Conservation (phyloP, 805 yeast species). For the Starmerella etchellsii region DNA sequence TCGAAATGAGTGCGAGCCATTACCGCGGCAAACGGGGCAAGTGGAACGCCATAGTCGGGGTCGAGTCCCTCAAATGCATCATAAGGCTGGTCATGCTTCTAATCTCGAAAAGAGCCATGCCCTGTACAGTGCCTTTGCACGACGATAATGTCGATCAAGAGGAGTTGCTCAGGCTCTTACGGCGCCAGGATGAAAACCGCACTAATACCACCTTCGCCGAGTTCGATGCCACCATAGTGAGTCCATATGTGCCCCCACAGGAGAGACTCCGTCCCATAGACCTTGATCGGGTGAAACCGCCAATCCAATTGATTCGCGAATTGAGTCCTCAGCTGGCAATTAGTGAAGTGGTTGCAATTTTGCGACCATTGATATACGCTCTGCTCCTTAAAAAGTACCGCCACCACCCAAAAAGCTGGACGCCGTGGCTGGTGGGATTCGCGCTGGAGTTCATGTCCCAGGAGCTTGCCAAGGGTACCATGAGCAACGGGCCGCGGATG, state of each 20-base stretch:
- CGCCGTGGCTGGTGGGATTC: conserved; percentile 32
- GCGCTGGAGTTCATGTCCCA: conserved; percentile 26
- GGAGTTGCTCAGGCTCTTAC: conserved; percentile 16
- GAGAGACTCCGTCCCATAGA: neutral
- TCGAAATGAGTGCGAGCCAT: conserved; percentile 28
- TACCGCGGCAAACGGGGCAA: conserved; percentile 22
- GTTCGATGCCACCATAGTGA: neutral
- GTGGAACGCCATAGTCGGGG: conserved; percentile 24
- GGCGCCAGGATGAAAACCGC: neutral
- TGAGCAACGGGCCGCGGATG: neutral
- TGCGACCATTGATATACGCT: conserved; percentile 32
- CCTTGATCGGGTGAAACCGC: conserved; percentile 26
- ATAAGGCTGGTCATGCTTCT: conserved; percentile 25
- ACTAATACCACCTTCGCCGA: neutral
- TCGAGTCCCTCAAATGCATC: conserved; percentile 25
- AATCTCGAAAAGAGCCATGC: conserved; percentile 24
- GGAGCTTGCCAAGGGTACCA: conserved; percentile 20
- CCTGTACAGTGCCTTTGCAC: conserved; percentile 24
- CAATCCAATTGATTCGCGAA: conserved; percentile 24
- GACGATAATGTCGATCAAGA: conserved; percentile 29
- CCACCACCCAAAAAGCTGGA: conserved; percentile 24
- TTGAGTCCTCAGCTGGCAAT: conserved; percentile 18
- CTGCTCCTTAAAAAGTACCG: conserved; percentile 23
- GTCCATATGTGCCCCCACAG: neutral
- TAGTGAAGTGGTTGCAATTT: conserved; percentile 28